Percentiles rank a stretch among this genome's conserved stretches.
These are phyloP conservation scores for Dendrobium huoshanense DNA, from an alignment of 106 monocot species.

Conservation along the genomic window DNA sequence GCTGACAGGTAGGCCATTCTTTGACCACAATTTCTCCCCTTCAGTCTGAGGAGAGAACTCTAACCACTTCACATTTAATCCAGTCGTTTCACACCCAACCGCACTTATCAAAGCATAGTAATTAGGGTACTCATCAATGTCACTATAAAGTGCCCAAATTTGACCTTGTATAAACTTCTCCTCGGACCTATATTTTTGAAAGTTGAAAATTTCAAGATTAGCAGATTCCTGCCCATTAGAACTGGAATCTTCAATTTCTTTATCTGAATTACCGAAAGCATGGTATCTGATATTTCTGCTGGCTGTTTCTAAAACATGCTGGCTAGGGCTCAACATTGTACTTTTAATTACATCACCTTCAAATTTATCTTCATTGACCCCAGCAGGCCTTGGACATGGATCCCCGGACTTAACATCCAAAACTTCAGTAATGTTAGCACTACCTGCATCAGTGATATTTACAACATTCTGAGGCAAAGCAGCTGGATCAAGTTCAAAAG, in stretches of 20 bases:
- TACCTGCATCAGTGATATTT: slow-evolving; percentile 1
- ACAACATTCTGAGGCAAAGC: slow-evolving; percentile 22
- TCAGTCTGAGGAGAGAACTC: slow-evolving; percentile 1
- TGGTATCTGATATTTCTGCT: background rate
- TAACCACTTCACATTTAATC: slow-evolving; percentile 11
- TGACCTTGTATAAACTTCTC: slow-evolving; percentile 19
- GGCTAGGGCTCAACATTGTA: background rate
- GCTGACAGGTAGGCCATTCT: slow-evolving; percentile 8
- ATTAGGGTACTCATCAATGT: slow-evolving; percentile 12
- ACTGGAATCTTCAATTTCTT: background rate
- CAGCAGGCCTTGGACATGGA: background rate
- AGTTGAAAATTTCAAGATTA: slow-evolving; percentile 15
- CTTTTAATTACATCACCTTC: background rate
- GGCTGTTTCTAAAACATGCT: background rate
- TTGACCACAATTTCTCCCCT: slow-evolving; percentile 5
- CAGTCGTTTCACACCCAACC: background rate
- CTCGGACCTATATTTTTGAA: slow-evolving; percentile 8
- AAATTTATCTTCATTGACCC: background rate
- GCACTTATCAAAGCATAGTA: slow-evolving; percentile 12
- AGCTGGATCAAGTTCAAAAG: slow-evolving; percentile 40
- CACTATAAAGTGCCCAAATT: slow-evolving; percentile 18
- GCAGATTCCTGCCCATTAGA: slow-evolving; percentile 1
- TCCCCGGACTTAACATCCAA: background rate
- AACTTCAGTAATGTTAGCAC: background rate
- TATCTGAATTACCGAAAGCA: background rate